Base-by-base conservation (phyloP, 305 asterid genomes). In the Fraxinus baroniana region DNA sequence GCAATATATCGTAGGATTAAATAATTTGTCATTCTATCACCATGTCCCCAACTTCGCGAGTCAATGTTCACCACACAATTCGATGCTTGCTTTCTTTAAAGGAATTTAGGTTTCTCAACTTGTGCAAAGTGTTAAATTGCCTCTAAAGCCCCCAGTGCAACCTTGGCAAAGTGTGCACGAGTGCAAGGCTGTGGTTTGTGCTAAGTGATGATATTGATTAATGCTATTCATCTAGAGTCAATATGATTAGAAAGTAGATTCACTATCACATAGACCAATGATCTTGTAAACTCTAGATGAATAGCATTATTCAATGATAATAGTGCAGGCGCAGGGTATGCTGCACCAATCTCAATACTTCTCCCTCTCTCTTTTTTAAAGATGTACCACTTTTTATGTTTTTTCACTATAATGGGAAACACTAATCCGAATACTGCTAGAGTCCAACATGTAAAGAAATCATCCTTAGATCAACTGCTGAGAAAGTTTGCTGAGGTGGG, bases 401-500 rank as follows among this genome's bases (percentile, higher is more conserved):
- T 15, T 15, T 1, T 49, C 60, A 49, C 60, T 49, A 49, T 49
- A 49, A 89, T 90, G 90, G 92, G 88, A 79, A 89, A 80, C 44
- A 79, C 17, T 0, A 83, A 84, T 82, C 88, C 90, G 2, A 85
- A 82, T 26, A n/a, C 82, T 20, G 84, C 90, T 4, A 85, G 74
- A 85, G 89, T 94, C 46, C 97, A 94, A 88, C 95, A 88, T 80
- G 93, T 93, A 20, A 89, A 93, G 1, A 93, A 92, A 87, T 85
- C 92, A 75, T 91, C 95, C 10, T 94, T 97, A 8, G 97, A 93
- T 76, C 91, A 92, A 87, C 94, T 93, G 17, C 92, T 94, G 41
- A 85, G 91, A 78, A 94, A 93, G 87, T 94, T 94, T 62, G 97
- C 97, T 0, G 93, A 91, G 81, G 87, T 87, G 86, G 95, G 87